Base-by-base conservation (phyloP, 2,329 filamentous ascomycete genomes). In the Aspergillus phoenicis region DNA sequence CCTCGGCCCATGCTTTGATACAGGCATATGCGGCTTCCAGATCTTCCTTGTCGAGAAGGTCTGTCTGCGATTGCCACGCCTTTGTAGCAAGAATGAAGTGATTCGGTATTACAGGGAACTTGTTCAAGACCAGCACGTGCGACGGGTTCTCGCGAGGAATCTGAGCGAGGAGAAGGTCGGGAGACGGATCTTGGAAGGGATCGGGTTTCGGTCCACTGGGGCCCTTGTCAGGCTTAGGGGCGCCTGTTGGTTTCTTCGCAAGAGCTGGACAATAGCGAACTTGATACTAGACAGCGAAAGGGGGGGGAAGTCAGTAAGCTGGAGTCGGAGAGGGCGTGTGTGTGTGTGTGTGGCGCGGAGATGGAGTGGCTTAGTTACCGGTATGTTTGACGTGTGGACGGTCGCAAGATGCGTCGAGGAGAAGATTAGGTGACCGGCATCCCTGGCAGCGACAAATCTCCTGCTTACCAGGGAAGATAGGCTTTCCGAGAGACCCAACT, bases 31-130 rank as follows among this genome's bases (percentile, higher is more conserved):
- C 73, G 38, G 74, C 71, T 26, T 72, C 72, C 43, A 82, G 67
- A 64, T 82, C 80, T 1, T 74, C 71, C 59, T 70, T 71, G 28
- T 80, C 79, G 6, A 82, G 66, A 0, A 82, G 60, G 63, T 79
- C 73, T 1, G 77, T 79, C 67, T 82, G 80, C 5, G 73, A 64
- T 48, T 77, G 77, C 70, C 75, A 81, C 8, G 64, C 66, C 45
- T 72, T 78, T 3, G 80, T 82, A n/a, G 80, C 77, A 49, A 82
- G 73, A 52, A 82, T 82, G 66, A 82, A 82, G 64, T 82, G 80
- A 57, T 81, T 77, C 6, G 74, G 72, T 13, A 82, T 82, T 5
- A 82, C 77, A 8, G 80, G 80, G 62, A 74, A 82, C 64, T 82
- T 82, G 64, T 82, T 82, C 58, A 82, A 63, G 24, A 82, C 76